Conservation (phyloP, 768 basidiomycete genomes). For the Lactifluus rugatus region DNA sequence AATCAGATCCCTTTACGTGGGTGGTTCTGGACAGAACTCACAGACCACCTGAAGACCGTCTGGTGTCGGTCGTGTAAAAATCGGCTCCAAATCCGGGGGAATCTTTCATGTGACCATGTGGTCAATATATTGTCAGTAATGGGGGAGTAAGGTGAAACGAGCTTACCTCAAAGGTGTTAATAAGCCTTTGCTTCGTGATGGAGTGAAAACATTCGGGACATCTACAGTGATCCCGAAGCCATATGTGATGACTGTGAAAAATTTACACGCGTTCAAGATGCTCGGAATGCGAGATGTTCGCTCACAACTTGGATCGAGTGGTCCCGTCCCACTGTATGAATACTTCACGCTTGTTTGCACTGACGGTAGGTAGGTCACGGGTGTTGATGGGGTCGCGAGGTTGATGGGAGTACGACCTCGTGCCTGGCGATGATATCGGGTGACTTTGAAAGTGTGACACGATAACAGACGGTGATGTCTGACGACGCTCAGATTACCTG, state of each 20-base stretch:
- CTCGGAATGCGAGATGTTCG: conserved; percentile 10
- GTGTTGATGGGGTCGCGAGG: not conserved
- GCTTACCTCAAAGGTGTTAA: conserved; percentile 73
- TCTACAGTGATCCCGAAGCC: conserved; percentile 89
- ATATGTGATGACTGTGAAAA: conserved; percentile 67
- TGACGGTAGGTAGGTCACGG: conserved; percentile 27
- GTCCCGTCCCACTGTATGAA: conserved; percentile 65
- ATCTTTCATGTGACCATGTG: conserved; percentile 46
- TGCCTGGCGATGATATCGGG: not conserved
- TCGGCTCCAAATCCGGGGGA: conserved; percentile 60
- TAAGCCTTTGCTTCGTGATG: conserved; percentile 80
- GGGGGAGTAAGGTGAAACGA: not conserved
- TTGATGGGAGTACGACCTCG: not conserved
- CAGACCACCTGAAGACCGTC: conserved; percentile 71
- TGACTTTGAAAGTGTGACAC: not conserved
- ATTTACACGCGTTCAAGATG: not conserved
- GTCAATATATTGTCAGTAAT: not conserved
- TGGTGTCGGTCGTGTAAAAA: conserved; percentile 41
- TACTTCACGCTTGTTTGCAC: conserved; percentile 49
- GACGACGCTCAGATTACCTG: not conserved
- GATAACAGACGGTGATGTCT: not conserved
- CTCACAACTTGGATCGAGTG: conserved; percentile 72
- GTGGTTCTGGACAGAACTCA: conserved; percentile 27
- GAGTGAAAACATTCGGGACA: conserved; percentile 82
- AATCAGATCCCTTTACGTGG: not conserved